Percentiles rank a stretch among this genome's conserved stretches.
Conservation (phyloP, 495 filamentous ascomycete genomes). For the Hypoxylon fragiforme region DNA sequence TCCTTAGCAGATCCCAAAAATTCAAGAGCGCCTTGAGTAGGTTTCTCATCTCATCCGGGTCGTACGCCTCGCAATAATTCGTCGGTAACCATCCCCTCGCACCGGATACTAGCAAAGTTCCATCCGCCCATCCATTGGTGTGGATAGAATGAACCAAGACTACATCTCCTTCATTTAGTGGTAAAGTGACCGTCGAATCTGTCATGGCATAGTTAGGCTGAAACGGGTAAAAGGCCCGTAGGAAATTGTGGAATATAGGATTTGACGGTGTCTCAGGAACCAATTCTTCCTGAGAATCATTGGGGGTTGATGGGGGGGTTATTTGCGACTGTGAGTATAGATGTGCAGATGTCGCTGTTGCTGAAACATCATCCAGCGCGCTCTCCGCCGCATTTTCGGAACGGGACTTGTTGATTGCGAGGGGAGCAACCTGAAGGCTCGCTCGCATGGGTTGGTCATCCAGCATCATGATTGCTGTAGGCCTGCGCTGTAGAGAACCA, state of each 20-base stretch:
- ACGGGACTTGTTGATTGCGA: conserved; percentile 69
- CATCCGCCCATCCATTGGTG: conserved; percentile 98
- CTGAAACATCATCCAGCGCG: conserved; percentile 43
- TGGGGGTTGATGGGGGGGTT: conserved; percentile 75
- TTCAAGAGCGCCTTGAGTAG: conserved; percentile 84
- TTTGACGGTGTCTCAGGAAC: conserved; percentile 50
- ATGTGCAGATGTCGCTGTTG: conserved; percentile 41
- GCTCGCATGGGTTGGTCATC: conserved; percentile 54
- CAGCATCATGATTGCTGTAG: conserved; percentile 54
- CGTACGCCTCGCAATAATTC: conserved; percentile 96
- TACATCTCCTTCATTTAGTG: conserved; percentile 86
- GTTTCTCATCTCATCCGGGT: conserved; percentile 79
- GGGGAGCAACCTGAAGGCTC: conserved; percentile 72
- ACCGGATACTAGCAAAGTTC: conserved; percentile 86
- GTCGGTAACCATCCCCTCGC: conserved; percentile 96
- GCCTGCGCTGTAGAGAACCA: conserved; percentile 39
- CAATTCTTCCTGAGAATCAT: conserved; percentile 61
- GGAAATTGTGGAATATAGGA: conserved; percentile 86
- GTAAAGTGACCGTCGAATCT: conserved; percentile 83
- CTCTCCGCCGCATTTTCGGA: conserved; percentile 50
- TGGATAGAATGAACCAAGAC: conserved; percentile 96
- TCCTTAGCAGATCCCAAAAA: conserved; percentile 87
- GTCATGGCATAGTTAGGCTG: conserved; percentile 68
- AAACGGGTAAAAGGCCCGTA: conserved; percentile 95
- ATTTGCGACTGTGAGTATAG: conserved; percentile 58